Base-by-base conservation (phyloP, 2,329 filamentous ascomycete species). In the Alternaria burnsii region DNA sequence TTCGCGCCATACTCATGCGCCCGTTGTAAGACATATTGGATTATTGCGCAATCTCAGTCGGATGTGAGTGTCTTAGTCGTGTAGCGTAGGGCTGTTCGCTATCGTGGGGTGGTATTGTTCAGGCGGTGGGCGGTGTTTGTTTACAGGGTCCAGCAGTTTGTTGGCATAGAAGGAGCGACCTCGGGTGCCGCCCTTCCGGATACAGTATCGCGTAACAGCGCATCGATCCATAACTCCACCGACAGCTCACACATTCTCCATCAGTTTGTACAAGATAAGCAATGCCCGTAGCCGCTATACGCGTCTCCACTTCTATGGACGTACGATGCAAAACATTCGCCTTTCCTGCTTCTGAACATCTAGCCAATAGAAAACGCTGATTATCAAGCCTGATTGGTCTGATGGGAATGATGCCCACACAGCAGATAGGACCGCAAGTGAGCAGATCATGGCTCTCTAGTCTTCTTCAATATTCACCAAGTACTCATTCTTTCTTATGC, bases 1-100 rank as follows among this genome's bases (percentile, higher is more conserved):
- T 75, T 67, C 72, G 75, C 68, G 80, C 82, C 72, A 80, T 82
- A 70, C 82, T 84, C 81, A 84, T 83, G 67, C 83, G 81, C 58
- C 79, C 79, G 63, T 83, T 82, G 73, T 80, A 83, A 59, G 82
- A 81, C 82, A 84, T 84, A 42, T 46, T 72, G 65, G 10, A 22
- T 46, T 42, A 34, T 22, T 41, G 32, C 20, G 41, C 28, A 46
- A 47, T 32, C 4, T 6, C 12, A n/a, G n/a, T 41, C 14, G 28
- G 41, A 26, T 50, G 18, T 26, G 48, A 5, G n/a, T 30, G 12
- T 32, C 12, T 40, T 22, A 16, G 22, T 56, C 36, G 52, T 34
- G 41, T 14, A n/a, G 36, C 30, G 30, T 34, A 30, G 40, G 32
- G 26, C 34, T 53, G 30, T 26, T 55, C 34, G 24, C n/a, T 50